Conservation (phyloP, 352 stramenopile genomes). For the Globisporangium lucens region DNA sequence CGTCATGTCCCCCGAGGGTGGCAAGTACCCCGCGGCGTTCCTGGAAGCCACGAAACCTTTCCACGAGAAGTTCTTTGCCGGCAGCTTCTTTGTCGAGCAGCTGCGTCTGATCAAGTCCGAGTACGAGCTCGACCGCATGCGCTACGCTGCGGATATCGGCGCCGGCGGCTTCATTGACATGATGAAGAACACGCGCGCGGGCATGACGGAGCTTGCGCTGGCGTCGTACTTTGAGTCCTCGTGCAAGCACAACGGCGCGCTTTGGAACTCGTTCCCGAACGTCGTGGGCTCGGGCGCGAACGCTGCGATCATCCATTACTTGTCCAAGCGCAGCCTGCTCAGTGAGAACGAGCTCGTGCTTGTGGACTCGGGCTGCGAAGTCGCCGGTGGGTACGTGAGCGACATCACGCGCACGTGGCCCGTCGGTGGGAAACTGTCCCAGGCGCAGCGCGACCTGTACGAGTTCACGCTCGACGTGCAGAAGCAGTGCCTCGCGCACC, state of each 20-base stretch:
- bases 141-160: slow-evolving; percentile 66
- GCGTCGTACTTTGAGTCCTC: slow-evolving; percentile 66
- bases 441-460: slow-evolving; percentile 62
- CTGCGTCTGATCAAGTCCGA: slow-evolving; percentile 73
- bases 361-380: slow-evolving; percentile 81
- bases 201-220: slow-evolving; percentile 73
- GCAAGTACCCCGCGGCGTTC: slow-evolving; percentile 50
- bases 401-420: slow-evolving; percentile 85
- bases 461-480: slow-evolving; percentile 78
- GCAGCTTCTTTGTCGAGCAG: slow-evolving; percentile 72
- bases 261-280: slow-evolving; percentile 81
- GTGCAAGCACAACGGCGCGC: slow-evolving; percentile 68
- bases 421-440: slow-evolving; percentile 41
- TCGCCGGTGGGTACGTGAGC: slow-evolving; percentile 73
- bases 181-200: slow-evolving; percentile 60
- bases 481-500: slow-evolving; percentile 61
- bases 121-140: slow-evolving; percentile 73
- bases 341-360: slow-evolving; percentile 68
- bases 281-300: slow-evolving; percentile 77
- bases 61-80: slow-evolving; percentile 69
- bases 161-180: slow-evolving; percentile 67
- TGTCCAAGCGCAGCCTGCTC: slow-evolving; percentile 67
- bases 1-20: slow-evolving; percentile 57
- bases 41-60: slow-evolving; percentile 56
- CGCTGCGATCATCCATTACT: slow-evolving; percentile 82